Evolutionary conservation across 306 rosid genomes (phyloP).

Genomic region (Delonix regia): DNA sequence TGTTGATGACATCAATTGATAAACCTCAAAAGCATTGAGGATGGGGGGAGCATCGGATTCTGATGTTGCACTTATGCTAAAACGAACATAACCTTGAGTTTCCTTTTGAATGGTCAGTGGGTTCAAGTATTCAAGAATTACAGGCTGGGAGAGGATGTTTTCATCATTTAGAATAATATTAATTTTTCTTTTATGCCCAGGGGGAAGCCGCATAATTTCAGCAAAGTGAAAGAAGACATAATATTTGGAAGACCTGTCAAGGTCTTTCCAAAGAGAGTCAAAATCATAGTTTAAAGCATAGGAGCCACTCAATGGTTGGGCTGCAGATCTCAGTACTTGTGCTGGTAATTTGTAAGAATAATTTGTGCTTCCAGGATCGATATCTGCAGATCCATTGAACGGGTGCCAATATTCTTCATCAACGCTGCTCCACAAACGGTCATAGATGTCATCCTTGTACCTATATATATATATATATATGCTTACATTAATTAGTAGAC

Average conservation of each 20-base stretch:
- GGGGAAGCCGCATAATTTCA: not conserved
- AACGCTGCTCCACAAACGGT: not conserved
- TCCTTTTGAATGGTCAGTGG: conserved; percentile 20
- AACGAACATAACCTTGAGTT: not conserved
- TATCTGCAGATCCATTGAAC: not conserved
- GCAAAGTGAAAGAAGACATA: not conserved
- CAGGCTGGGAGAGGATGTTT: not conserved
- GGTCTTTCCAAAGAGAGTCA: not conserved
- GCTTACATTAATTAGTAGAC: not conserved
- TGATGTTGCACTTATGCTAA: not conserved
- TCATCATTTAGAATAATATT: conserved; percentile 18
- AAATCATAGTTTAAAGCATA: not conserved
- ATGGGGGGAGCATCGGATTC: conserved; percentile 11
- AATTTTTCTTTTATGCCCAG: not conserved
- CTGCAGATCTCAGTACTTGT: not conserved
- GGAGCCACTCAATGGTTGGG: not conserved
- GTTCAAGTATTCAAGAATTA: conserved; percentile 40
- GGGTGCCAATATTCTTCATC: accelerated
- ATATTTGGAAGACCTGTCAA: not conserved
- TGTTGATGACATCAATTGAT: not conserved
- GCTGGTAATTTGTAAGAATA: not conserved
- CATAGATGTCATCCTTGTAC: not conserved
- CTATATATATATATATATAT: too few species aligned
- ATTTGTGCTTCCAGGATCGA: not conserved
- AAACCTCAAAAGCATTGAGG: conserved; percentile 7